Evolutionary conservation across 129 eudicot genomes (phyloP), one percentile per base, ranked within the genome.

Genomic region (Chrysanthemum lavandulifolium): DNA sequence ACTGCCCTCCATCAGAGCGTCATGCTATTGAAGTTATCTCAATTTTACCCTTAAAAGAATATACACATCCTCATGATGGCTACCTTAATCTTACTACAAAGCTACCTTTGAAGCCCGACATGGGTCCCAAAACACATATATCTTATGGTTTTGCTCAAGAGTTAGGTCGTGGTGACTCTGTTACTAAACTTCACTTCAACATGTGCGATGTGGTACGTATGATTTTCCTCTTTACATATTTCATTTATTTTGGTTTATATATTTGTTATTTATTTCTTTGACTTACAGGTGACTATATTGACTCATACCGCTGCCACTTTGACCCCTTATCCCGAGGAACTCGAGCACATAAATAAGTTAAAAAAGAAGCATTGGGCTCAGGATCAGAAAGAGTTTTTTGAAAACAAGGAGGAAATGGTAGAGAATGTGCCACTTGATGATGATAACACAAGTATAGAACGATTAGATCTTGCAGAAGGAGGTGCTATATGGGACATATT

Each of bases 401-500:
- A 64, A 27, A 29, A 15, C 23, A 7, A 6, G 6, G 8, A 14
- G 15, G 36, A 33, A 8, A 13, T 9, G 10, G 75, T 3, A 40
- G 55, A 45, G 3, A 43, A 66, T n/a, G 2, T 5, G 47, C 69
- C 23, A 12, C 40, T 19, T 13, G 49, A 10, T 50, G 53, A 23
- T 13, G 49, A 10, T 50, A 47, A 45, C 12, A 60, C 13, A 5
- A 10, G 15, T 18, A 2, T 54, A 51, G 84, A 81, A 58, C 79
- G 65, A 10, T 73, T 21, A 31, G 78, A 73, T 31, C 50, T 78
- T 61, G 67, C 50, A 36, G 89, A 83, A 2, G 86, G 91, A 61
- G 95, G 89, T 77, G 91, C 91, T 56, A 47, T 91, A 11, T 91
- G 97, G 97, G 97, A 91, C 66, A 79, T 91, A 14, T 91, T 87